phyloP scores from a whole-genome alignment of 345 rosid species.

The Abelmoschus esculentus region DNA sequence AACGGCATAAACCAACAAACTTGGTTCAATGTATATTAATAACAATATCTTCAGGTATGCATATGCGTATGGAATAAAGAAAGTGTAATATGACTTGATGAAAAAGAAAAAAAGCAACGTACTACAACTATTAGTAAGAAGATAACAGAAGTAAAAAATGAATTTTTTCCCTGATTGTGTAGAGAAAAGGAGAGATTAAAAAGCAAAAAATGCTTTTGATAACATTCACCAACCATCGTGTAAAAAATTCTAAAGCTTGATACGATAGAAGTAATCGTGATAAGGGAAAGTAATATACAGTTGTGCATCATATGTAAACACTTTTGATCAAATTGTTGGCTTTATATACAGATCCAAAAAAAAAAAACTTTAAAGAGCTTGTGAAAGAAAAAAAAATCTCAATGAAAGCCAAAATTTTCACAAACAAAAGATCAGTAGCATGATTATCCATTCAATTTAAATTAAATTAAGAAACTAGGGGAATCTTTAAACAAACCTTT shows the following conservation, averaged over 20 bases:
- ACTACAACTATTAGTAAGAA: neutral
- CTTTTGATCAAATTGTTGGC: neutral
- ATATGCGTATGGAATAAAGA: neutral
- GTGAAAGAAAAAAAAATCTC: neutral
- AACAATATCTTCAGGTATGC: neutral
- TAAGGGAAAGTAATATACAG: neutral
- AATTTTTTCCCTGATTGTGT: too few relatives aligned
- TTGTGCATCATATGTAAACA: neutral
- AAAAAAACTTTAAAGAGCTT: neutral
- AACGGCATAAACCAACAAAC: neutral
- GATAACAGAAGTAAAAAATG: neutral
- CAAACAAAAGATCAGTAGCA: neutral
- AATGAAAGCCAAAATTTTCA: neutral
- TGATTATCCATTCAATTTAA: neutral
- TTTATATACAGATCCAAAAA: neutral
- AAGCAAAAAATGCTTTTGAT: neutral
- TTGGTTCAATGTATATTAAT: neutral
- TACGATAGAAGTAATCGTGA: neutral
- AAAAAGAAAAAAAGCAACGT: neutral
- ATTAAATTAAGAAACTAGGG: neutral
- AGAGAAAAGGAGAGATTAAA: too few relatives aligned
- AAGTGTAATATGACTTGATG: neutral
- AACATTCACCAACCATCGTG: neutral
- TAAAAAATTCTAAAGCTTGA: neutral
- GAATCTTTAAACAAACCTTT: constrained; percentile 1